phyloP scores from a whole-genome alignment of 2,329 filamentous ascomycete genomes.

The Zymoseptoria tritici region DNA sequence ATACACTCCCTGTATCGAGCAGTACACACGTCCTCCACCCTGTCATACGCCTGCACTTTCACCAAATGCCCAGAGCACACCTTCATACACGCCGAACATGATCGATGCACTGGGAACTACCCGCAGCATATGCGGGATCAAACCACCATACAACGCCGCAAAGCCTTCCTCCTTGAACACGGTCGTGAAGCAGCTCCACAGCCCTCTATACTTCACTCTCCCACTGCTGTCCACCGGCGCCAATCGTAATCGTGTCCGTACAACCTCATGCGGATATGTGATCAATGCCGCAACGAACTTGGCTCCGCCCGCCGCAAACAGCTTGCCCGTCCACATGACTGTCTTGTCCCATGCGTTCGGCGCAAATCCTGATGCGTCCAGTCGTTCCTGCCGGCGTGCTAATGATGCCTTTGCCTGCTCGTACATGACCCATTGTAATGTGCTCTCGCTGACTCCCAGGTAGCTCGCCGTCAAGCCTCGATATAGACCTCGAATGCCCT shows the following conservation, averaged over 20 bases:
- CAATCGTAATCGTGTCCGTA: conserved; percentile 76
- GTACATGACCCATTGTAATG: conserved; percentile 89
- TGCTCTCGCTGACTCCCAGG: conserved; percentile 81
- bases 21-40: not conserved
- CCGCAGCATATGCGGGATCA: conserved; percentile 84
- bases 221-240: conserved; percentile 53
- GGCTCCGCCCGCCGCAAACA: conserved; percentile 70
- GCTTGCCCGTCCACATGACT: conserved; percentile 70
- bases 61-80: conserved; percentile 42
- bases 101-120: conserved; percentile 90
- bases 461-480: conserved; percentile 88
- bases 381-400: conserved; percentile 52
- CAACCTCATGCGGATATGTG: conserved; percentile 90
- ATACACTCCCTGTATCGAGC: not conserved
- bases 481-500: conserved; percentile 77
- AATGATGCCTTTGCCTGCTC: conserved; percentile 82
- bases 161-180: conserved; percentile 86
- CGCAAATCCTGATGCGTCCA: conserved; percentile 50
- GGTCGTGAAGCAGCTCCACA: conserved; percentile 79
- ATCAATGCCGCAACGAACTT: conserved; percentile 78
- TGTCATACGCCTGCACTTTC: conserved; percentile 35
- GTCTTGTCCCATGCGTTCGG: conserved; percentile 66
- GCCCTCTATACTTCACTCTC: conserved; percentile 75
- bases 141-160: conserved; percentile 76
- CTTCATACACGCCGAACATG: conserved; percentile 82